These are phyloP conservation scores for Linum tenue DNA, from an alignment of 345 rosid genomes.

Conservation along the genomic window DNA sequence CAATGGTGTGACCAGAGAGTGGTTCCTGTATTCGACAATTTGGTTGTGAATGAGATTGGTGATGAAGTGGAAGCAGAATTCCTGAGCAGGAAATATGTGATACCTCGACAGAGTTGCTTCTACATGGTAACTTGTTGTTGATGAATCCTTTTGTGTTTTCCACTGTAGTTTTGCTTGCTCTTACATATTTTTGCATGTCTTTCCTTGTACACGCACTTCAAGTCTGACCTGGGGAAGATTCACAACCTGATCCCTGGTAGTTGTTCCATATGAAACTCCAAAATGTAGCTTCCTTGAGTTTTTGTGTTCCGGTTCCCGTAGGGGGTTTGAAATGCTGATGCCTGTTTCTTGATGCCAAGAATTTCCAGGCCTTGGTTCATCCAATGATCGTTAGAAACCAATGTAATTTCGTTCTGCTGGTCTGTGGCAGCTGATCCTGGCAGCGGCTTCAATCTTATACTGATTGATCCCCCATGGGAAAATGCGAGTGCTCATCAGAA, in stretches of 20 bases:
- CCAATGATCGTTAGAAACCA: not conserved
- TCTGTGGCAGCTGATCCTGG: constrained; percentile 43
- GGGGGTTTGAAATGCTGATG: not conserved
- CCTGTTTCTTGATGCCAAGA: not conserved
- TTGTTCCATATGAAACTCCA: constrained; percentile 5
- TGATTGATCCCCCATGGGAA: constrained; percentile 95
- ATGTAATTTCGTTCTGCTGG: not conserved
- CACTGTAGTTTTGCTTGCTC: constrained; percentile 2
- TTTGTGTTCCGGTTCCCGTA: too few species aligned
- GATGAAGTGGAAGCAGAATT: constrained; percentile 63
- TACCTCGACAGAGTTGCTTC: constrained; percentile 64
- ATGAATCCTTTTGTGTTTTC: too few species aligned
- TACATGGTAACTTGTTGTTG: constrained; percentile 45
- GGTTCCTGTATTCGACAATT: constrained; percentile 45
- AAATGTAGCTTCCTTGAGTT: not conserved
- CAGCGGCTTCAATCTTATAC: constrained; percentile 56
- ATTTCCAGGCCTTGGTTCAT: not conserved
- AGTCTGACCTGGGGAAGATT: constrained; percentile 82
- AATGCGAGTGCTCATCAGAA: constrained; percentile 85
- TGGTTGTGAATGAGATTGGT: constrained; percentile 38
- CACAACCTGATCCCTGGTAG: constrained; percentile 78
- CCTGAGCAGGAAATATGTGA: constrained; percentile 36
- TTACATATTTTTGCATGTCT: constrained; percentile 10
- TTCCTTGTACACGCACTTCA: constrained; percentile 17
- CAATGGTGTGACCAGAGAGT: constrained; percentile 26